Conservation (phyloP, 257 asterid genomes). For the Vinca minor region DNA sequence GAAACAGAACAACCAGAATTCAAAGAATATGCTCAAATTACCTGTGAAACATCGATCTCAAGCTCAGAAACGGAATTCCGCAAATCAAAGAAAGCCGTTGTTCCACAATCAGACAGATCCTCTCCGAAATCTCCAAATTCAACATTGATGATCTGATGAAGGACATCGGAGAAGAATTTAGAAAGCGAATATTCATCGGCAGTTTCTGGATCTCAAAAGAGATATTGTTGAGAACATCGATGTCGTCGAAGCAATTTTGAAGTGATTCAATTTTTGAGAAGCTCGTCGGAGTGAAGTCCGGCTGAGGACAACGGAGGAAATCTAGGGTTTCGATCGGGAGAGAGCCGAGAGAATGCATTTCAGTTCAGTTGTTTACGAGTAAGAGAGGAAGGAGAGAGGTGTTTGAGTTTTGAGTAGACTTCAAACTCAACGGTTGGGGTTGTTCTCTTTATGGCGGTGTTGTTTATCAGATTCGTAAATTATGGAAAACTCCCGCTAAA, state of each 20-base stretch:
- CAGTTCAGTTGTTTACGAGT: not conserved
- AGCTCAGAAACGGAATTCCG: slow-evolving; percentile 11
- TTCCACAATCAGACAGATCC: slow-evolving; percentile 7
- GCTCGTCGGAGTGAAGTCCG: slow-evolving; percentile 34
- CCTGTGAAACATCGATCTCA: slow-evolving; percentile 17
- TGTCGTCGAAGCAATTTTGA: slow-evolving; percentile 30
- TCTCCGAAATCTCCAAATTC: slow-evolving; percentile 17
- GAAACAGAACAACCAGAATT: not conserved
- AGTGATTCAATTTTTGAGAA: slow-evolving; percentile 7
- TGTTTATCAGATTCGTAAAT: too few relatives aligned
- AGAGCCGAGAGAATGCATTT: slow-evolving; percentile 44
- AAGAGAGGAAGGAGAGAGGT: too few relatives aligned
- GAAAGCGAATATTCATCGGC: slow-evolving; percentile 62
- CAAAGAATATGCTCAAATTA: slow-evolving; percentile 8
- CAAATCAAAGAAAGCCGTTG: slow-evolving; percentile 12
- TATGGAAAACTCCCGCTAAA: not conserved
- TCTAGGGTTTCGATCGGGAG: slow-evolving; percentile 31
- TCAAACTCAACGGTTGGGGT: slow-evolving; percentile 1
- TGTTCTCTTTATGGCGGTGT: not conserved
- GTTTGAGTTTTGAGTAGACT: not conserved
- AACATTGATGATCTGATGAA: slow-evolving; percentile 46
- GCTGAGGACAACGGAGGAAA: slow-evolving; percentile 45
- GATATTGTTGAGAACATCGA: slow-evolving; percentile 31
- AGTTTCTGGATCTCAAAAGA: slow-evolving; percentile 38
- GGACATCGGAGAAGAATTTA: slow-evolving; percentile 55